Evolutionary conservation across 1,139 yeast species (phyloP), one percentile per base, ranked within the genome.

Genomic region (Hansenula sp.): DNA sequence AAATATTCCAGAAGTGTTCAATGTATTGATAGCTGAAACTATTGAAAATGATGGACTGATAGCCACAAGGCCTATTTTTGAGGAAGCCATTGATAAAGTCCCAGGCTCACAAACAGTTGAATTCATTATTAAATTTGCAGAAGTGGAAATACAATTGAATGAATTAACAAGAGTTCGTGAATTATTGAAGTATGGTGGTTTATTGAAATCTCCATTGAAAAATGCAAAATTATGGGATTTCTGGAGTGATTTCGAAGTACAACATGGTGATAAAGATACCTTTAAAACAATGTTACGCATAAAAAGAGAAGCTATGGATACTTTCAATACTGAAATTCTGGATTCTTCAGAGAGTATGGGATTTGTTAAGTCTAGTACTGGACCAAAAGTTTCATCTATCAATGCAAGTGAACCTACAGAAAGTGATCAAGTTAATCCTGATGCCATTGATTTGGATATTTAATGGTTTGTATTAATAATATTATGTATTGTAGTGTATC

Each of bases 161-260:
- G 84, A 84, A 51, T 63, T 66, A 29, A 65, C 63, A 6, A 66
- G 96, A 44, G 90, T 80, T 0, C 70, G 97, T 44, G 79, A 76
- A 12, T 60, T 90, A 8, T 75, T 76, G 52, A 69, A 68, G 42
- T 73, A 64, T 53, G 77, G 77, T 19, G 68, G 76, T 3, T 73
- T 74, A 42, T 62, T 76, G 38, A 71, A 66, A 40, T 67, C 74
- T n/a, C 78, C 79, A 2, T 43, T 51, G 5, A 53, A 60, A 8
- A 62, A 63, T 49, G 38, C 53, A 45, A 62, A 60, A 5, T 60
- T 76, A 10, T 84, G 91, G 91, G 62, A 64, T 1, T 63, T 65
- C 36, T 90, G 96, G 96, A 84, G 82, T 46, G 62, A 68, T 12
- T 88, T 89, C 61, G 97, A 90, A 58, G 61, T 87, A 33, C 70